phyloP scores from a whole-genome alignment of 169 alveolate species.

The Cryptosporidium tyzzeri region DNA sequence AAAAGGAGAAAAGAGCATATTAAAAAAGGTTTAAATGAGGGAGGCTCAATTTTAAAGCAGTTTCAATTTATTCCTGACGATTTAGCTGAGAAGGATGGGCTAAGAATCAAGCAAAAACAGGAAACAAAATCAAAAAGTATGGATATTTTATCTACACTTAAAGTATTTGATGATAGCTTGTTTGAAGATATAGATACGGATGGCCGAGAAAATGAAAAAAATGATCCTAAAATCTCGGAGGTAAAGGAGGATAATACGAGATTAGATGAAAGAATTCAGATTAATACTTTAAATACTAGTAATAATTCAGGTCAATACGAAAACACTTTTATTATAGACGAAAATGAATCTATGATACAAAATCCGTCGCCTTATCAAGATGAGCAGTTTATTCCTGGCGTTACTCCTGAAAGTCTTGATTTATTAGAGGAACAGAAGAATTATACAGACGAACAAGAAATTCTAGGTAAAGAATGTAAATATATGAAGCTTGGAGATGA shows the following conservation, averaged over 20 bases:
- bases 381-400: neutral
- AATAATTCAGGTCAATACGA: neutral
- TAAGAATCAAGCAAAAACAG: neutral
- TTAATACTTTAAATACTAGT: neutral
- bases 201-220: neutral
- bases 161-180: constrained; percentile 22
- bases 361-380: neutral
- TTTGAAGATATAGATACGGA: constrained; percentile 20
- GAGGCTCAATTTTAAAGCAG: constrained; percentile 35
- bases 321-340: neutral
- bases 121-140: neutral
- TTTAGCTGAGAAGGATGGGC: neutral
- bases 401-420: neutral
- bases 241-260: neutral
- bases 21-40: neutral
- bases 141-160: constrained; percentile 34
- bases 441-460: neutral
- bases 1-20: constrained; percentile 5
- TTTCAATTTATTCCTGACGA: constrained; percentile 42
- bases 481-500: constrained; percentile 1
- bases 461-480: neutral
- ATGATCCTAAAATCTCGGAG: neutral
- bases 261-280: neutral
- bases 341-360: neutral
- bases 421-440: neutral